Percentiles rank a stretch among this genome's conserved stretches.
phyloP scores from a whole-genome alignment of 176 grass and related monocot genomes.

The Aegilops tauschii region DNA sequence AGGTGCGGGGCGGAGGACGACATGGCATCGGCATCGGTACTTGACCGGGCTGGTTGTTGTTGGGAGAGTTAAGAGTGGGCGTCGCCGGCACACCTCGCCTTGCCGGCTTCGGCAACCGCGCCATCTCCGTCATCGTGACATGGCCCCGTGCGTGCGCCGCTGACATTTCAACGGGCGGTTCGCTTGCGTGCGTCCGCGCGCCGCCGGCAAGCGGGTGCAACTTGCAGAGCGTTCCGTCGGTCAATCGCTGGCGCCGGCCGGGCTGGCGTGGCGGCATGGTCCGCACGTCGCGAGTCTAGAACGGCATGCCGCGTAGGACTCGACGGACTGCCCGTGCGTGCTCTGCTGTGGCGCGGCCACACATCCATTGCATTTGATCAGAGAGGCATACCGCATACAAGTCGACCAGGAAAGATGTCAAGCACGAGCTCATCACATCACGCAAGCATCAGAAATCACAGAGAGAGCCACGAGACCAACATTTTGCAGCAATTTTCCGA shows the following conservation, averaged over 20 bases:
- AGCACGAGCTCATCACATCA: background rate
- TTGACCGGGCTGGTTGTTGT: background rate
- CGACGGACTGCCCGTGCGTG: no score
- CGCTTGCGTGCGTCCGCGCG: background rate
- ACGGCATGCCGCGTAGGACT: no score
- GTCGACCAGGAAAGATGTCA: background rate
- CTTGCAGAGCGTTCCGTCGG: background rate
- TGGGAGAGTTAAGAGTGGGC: background rate
- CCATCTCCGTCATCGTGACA: background rate
- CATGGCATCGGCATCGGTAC: background rate
- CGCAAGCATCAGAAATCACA: background rate
- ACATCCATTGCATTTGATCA: background rate
- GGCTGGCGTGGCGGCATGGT: background rate
- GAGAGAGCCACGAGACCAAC: background rate
- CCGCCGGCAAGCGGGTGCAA: background rate
- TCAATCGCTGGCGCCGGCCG: background rate
- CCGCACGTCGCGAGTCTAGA: background rate
- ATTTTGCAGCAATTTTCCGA: constrained; percentile 7
- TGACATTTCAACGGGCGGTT: constrained; percentile 20
- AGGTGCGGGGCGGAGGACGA: background rate
- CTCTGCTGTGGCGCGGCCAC: no score
- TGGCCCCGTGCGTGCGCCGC: constrained; percentile 11
- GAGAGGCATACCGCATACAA: background rate
- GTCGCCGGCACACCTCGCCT: background rate
- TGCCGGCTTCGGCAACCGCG: background rate